Base-by-base conservation (phyloP, 2,329 filamentous ascomycete species). In the Clarireedia homoeocarpa region DNA sequence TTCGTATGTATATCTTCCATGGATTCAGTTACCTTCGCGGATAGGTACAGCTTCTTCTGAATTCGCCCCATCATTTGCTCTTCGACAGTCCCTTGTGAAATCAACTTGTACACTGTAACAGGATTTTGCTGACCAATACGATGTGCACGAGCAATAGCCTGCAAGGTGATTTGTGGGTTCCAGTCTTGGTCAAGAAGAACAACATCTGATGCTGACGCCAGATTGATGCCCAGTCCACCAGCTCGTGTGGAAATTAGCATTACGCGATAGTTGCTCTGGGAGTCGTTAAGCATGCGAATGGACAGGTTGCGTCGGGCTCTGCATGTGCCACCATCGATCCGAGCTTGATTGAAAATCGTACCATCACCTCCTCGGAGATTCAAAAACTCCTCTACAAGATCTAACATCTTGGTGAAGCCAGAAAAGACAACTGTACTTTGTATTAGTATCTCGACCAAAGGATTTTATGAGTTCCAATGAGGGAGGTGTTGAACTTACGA, bases 161-260 rank as follows among this genome's bases (percentile, higher is more conserved):
- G 94, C 38, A 97, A 87, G 63, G 97, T 94, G 69, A 97, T 92
- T 67, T 99, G 92, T 0, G 94, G 94, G 60, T 99, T 99, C 76
- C 95, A 97, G 67, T 99, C 94, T 0, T 94, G 92, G 65, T 99
- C 94, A 51, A 97, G 82, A 61, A 99, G 95, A 63, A 99, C 95
- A 58, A 99, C 92, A 0, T 94, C 97, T 65, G 97, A 94, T 2
- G 94, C 94, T 7, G 91, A 95, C 0, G 92, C 92, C 56, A 99
- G 78, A 67, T 99, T 99, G 75, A 99, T 97, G 12, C 94, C 94
- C 0, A 99, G 91, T 65, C 94, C 94, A 53, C 94, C 94, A 20
- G 94, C 91, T 61, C 94, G 84, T 0, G 94, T 99, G 0, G 92
- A 96, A 0, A 99, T 78, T 24, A 99, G 73, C 72, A 99, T 97